These are phyloP conservation scores for Areca catechu DNA, from an alignment of 176 grass and related monocot species.

Conservation along the genomic window DNA sequence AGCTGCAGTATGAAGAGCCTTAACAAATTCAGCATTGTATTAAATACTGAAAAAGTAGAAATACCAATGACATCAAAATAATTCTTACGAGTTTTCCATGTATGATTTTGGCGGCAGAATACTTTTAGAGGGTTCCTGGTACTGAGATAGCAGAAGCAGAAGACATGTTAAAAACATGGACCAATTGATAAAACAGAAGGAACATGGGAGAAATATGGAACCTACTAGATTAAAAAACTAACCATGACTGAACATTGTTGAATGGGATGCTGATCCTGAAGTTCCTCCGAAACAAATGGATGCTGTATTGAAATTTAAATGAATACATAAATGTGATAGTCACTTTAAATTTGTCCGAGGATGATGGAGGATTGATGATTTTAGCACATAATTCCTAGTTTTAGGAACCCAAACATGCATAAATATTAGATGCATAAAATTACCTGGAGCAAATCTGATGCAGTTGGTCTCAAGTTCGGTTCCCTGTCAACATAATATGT, in stretches of 20 bases:
- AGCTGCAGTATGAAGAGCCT: no score
- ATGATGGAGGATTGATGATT: background rate
- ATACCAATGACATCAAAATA: background rate
- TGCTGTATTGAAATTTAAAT: constrained; percentile 53
- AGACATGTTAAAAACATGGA: constrained; percentile 14
- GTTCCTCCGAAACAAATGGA: constrained; percentile 82
- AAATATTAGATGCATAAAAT: background rate
- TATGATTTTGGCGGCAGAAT: constrained; percentile 26
- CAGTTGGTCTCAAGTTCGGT: constrained; percentile 47
- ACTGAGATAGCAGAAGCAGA: constrained; percentile 18
- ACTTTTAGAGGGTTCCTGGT: constrained; percentile 39
- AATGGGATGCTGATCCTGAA: constrained; percentile 24
- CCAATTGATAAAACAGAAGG: background rate
- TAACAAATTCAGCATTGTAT: no score
- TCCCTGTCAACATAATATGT: constrained; percentile 36
- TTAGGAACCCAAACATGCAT: no score
- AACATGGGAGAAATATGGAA: no score
- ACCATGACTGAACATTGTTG: constrained; percentile 46
- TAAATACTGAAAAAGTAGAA: no score
- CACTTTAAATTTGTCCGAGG: background rate
- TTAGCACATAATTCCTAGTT: no score
- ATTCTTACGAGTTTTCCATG: constrained; percentile 40
- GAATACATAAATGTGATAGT: background rate
- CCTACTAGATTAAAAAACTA: constrained; percentile 8
- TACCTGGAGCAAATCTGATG: constrained; percentile 69